Conservation (phyloP, 768 basidiomycete species). For the Daedaleopsis sinensis region DNA sequence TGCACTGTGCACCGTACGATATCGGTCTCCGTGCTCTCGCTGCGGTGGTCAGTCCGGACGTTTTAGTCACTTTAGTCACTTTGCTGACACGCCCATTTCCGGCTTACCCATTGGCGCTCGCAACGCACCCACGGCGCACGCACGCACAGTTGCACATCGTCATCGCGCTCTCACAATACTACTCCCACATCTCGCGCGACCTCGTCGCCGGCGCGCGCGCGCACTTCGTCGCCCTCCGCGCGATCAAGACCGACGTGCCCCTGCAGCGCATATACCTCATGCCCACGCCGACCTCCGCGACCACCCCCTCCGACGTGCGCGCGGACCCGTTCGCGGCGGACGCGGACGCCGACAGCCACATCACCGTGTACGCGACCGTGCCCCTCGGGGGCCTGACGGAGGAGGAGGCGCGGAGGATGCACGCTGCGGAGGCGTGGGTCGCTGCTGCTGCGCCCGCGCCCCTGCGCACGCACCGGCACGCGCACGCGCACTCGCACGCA, state of each 20-base stretch:
- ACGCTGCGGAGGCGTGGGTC: constrained; percentile 72
- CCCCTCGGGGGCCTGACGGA: constrained; percentile 57
- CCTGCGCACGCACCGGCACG: constrained; percentile 16
- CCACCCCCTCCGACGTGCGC: constrained; percentile 9
- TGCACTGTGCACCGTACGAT: not conserved
- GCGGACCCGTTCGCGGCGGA: constrained; percentile 13
- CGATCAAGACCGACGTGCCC: constrained; percentile 30
- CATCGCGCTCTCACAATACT: constrained; percentile 68
- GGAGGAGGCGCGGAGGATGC: constrained; percentile 50
- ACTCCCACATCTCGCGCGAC: constrained; percentile 50
- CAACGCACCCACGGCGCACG: not conserved
- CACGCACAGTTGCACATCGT: constrained; percentile 69
- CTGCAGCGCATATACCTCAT: constrained; percentile 69
- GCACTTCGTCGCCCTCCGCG: constrained; percentile 34
- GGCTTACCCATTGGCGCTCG: not conserved
- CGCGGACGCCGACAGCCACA: constrained; percentile 18
- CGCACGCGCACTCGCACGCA: constrained; percentile 30
- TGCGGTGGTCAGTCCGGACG: not conserved
- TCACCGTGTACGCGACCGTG: constrained; percentile 73
- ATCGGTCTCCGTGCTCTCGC: not conserved
- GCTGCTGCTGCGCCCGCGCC: constrained; percentile 24
- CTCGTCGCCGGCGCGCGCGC: constrained; percentile 23
- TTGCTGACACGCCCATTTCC: not conserved
- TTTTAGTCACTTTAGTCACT: not conserved
- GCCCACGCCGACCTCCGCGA: constrained; percentile 37